Base-by-base conservation (phyloP, 164 flowering plant species). In the Sextonia rubra region DNA sequence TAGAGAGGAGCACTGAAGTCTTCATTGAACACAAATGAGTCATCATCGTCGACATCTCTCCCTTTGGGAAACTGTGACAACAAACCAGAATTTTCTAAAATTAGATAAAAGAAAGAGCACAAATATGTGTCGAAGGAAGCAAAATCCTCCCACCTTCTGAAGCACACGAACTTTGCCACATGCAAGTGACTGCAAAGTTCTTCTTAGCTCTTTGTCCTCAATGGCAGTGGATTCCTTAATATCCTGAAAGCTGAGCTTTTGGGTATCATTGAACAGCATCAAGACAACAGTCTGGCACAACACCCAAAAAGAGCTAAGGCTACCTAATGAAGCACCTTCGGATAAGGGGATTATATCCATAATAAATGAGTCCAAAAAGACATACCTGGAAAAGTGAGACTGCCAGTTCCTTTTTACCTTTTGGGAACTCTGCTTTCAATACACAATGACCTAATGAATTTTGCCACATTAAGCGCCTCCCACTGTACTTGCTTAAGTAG, bases 401-500 rank as follows among this genome's bases (percentile, higher is more conserved):
- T 68, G 97, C 91, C 78, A 93, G 85, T 85, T 93, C 98, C 88
- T 91, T 93, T 85, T 84, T 93, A 70, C 97, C 98, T 77, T 90
- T 91, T 0, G 90, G 91, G 73, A 90, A 93, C 67, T 88, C 92
- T 52, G 98, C 94, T 78, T 91, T 93, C 74, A 93, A 73, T 17
- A 90, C 95, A 84, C 98, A 93, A 69, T 93, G 98, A 77, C 98
- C 98, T 66, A 90, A 83, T 65, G 95, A 93, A 75, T 89, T 93
- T 81, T 91, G 98, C 98, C 98, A 93, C 98, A 93, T 91, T 74
- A 93, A 81, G 44, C 95, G 91, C 82, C 98, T 86, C 48, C 98
- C 97, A 78, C 91, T 91, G 77, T 93, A 84, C 76, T 93, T 93
- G 77, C 98, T 91, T 8, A 93, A 77, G 80, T 93, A 93, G 79